These are phyloP conservation scores for Sporobolomyces pararoseus DNA, from an alignment of 768 basidiomycete species.

Conservation along the genomic window DNA sequence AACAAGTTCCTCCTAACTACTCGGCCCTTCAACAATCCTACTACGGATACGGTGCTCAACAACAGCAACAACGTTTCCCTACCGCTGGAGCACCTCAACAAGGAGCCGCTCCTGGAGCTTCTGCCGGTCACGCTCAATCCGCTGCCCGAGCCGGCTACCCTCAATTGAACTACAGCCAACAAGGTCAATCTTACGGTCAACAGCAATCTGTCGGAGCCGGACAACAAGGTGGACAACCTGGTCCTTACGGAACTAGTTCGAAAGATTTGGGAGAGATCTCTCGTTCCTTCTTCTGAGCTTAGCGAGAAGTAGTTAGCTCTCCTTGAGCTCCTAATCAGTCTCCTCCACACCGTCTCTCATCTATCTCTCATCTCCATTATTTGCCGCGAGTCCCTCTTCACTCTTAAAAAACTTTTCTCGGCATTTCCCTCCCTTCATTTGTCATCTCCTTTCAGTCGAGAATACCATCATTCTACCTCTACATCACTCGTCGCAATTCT, in stretches of 20 bases:
- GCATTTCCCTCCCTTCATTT: too few relatives aligned
- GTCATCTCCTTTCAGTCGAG: too few relatives aligned
- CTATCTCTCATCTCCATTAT: background rate
- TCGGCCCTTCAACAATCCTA: constrained; percentile 29
- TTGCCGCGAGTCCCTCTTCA: too few relatives aligned
- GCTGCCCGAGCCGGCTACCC: constrained; percentile 20
- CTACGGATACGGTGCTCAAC: constrained; percentile 31
- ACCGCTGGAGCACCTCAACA: constrained; percentile 7
- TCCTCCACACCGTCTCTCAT: background rate
- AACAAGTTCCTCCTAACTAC: constrained; percentile 37
- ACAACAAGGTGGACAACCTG: background rate
- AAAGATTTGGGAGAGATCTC: constrained; percentile 2
- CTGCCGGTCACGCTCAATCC: constrained; percentile 2
- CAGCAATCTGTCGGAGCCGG: background rate
- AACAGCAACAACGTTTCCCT: background rate
- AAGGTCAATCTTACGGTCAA: constrained; percentile 11
- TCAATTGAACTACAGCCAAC: constrained; percentile 15
- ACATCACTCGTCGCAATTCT: too few relatives aligned
- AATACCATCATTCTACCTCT: too few relatives aligned
- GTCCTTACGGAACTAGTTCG: constrained; percentile 6
- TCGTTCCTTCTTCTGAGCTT: constrained; percentile 16
- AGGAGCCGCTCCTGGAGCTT: constrained; percentile 6
- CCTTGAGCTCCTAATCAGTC: background rate
- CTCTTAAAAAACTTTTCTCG: too few relatives aligned
- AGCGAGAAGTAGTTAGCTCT: background rate